phyloP scores from a whole-genome alignment of 169 alveolate species.

The Cryptosporidium viatorum region DNA sequence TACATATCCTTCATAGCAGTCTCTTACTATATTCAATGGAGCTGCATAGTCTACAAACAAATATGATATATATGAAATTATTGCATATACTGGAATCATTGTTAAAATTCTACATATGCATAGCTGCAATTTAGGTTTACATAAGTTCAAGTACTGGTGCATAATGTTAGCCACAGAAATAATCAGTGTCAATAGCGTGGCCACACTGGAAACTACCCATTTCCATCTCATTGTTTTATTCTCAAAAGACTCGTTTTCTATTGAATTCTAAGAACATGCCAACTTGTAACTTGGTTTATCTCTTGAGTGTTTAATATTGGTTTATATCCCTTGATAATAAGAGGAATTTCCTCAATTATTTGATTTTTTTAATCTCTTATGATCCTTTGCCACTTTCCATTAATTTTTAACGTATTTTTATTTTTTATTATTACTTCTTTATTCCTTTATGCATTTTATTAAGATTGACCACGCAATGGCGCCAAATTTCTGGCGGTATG shows the following conservation, averaged over 20 bases:
- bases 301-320: not conserved
- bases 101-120: constrained; percentile 61
- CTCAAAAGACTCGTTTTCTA: not conserved
- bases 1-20: constrained; percentile 70
- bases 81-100: constrained; percentile 73
- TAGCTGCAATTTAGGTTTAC: constrained; percentile 54
- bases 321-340: not conserved
- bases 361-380: not conserved
- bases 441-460: constrained; percentile 4
- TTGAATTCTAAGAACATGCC: not conserved
- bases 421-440: not conserved
- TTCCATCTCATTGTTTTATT: constrained; percentile 45
- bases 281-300: not conserved
- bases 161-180: constrained; percentile 41
- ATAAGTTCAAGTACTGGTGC: constrained; percentile 46
- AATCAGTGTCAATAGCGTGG: constrained; percentile 47
- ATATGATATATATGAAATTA: constrained; percentile 46
- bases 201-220: constrained; percentile 29
- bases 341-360: not conserved
- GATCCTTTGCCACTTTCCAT: not conserved
- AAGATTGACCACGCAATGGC: constrained; percentile 27
- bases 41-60: constrained; percentile 18
- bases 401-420: not conserved
- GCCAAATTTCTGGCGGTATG: constrained; percentile 33
- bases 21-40: constrained; percentile 47